Evolutionary conservation across 768 basidiomycete species (phyloP).

Genomic region (Amanita phalloides): DNA sequence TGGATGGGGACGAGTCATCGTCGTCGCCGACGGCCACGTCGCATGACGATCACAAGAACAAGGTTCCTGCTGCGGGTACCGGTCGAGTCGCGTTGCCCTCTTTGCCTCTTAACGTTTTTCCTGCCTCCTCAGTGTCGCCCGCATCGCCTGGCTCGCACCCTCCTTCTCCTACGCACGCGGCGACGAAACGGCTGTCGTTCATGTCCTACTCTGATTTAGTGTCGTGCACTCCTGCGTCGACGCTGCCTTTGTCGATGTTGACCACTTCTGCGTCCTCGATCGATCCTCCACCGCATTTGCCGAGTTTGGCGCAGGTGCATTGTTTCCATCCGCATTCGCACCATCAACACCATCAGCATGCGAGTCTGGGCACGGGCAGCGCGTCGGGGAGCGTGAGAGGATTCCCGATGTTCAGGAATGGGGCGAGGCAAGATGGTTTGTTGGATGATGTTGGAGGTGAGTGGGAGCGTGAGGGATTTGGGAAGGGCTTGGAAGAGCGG

Average conservation of each 20-base stretch:
- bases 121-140: background rate
- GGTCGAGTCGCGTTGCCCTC: slow-evolving; percentile 8
- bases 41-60: background rate
- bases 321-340: background rate
- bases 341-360: background rate
- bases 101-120: background rate
- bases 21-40: slow-evolving; percentile 1
- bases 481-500: slow-evolving; percentile 74
- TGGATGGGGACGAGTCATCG: background rate
- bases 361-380: slow-evolving; percentile 8
- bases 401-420: slow-evolving; percentile 10
- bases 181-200: slow-evolving; percentile 73
- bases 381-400: slow-evolving; percentile 16
- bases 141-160: slow-evolving; percentile 6
- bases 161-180: slow-evolving; percentile 34
- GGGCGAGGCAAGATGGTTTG: slow-evolving; percentile 24
- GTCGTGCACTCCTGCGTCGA: slow-evolving; percentile 61
- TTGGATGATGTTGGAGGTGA: slow-evolving; percentile 69
- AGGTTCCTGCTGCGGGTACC: slow-evolving; percentile 10
- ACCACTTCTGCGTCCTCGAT: slow-evolving; percentile 47
- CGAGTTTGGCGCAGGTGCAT: slow-evolving; percentile 20
- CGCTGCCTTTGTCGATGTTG: slow-evolving; percentile 61
- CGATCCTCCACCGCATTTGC: slow-evolving; percentile 69
- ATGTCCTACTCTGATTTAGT: slow-evolving; percentile 84
- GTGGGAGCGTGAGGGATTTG: slow-evolving; percentile 81